Evolutionary conservation across 1,284 basidiomycete species (phyloP).

Genomic region (Cerioporus squamosus): DNA sequence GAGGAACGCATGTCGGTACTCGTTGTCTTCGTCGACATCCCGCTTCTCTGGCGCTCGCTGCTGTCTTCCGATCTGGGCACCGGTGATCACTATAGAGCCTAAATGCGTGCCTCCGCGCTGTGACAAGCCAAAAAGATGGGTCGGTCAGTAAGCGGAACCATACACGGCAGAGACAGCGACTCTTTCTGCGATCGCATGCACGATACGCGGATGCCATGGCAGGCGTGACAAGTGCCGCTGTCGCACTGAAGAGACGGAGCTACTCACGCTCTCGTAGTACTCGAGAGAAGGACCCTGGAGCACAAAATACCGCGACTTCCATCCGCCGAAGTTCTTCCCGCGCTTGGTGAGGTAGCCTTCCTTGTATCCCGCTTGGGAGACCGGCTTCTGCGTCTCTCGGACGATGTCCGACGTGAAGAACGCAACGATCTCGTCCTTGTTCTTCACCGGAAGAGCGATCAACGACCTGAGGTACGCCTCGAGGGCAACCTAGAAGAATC

Average conservation of each 20-base stretch:
- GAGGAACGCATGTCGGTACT: slow-evolving; percentile 96
- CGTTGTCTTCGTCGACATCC: slow-evolving; percentile 81
- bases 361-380: slow-evolving; percentile 84
- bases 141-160: slow-evolving; percentile 12
- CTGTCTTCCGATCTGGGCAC: slow-evolving; percentile 85
- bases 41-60: slow-evolving; percentile 51
- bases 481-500: slow-evolving; percentile 63
- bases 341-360: slow-evolving; percentile 97
- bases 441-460: slow-evolving; percentile 82
- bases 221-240: background rate
- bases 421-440: slow-evolving; percentile 88
- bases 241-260: slow-evolving; percentile 6
- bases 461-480: slow-evolving; percentile 91
- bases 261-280: slow-evolving; percentile 93
- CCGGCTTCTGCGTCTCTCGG: slow-evolving; percentile 71
- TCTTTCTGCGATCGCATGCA: background rate
- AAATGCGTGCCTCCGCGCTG: slow-evolving; percentile 90
- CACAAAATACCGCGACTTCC: slow-evolving; percentile 96
- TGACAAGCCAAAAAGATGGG: slow-evolving; percentile 20
- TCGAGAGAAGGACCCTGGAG: slow-evolving; percentile 87
- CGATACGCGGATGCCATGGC: background rate
- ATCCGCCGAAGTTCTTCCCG: slow-evolving; percentile 95
- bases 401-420: slow-evolving; percentile 93
- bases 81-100: slow-evolving; percentile 85
- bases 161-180: slow-evolving; percentile 2